These are phyloP conservation scores for Solanum hybrid DNA, from an alignment of 305 asterid species.

Conservation along the genomic window DNA sequence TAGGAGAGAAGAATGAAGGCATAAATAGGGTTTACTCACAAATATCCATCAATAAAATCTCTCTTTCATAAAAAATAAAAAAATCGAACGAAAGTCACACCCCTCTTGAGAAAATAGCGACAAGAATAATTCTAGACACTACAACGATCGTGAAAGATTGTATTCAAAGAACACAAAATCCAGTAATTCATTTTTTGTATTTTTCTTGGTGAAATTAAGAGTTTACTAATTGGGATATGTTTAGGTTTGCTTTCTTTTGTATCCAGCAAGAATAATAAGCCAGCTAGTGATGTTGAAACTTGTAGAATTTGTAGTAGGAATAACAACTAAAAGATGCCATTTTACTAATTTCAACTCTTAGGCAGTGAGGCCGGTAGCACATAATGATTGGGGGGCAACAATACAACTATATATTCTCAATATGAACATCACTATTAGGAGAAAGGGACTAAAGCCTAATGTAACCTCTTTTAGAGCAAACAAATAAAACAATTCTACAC, in stretches of 20 bases:
- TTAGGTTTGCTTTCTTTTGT: not conserved
- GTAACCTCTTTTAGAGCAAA: not conserved
- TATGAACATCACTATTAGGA: not conserved
- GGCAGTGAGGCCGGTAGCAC: not conserved
- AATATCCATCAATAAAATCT: no score
- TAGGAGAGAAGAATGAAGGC: no score
- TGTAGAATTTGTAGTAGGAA: not conserved
- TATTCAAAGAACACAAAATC: not conserved
- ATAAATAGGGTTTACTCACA: no score
- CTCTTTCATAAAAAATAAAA: no score
- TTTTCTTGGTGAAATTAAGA: not conserved
- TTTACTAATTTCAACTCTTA: not conserved
- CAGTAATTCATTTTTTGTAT: not conserved
- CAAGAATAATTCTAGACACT: not conserved
- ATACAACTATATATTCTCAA: not conserved
- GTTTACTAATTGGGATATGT: not conserved
- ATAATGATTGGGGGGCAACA: constrained; percentile 1
- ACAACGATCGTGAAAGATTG: not conserved
- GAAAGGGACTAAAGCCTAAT: not conserved
- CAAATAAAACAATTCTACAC: not conserved
- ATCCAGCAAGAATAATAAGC: not conserved
- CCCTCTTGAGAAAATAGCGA: not conserved
- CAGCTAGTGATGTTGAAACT: not conserved
- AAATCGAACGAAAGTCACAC: not conserved
- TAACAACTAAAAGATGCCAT: not conserved